Evolutionary conservation across 2,329 filamentous ascomycete species (phyloP), one percentile per base, ranked within the genome.

Genomic region (Verticillium isaacii): DNA sequence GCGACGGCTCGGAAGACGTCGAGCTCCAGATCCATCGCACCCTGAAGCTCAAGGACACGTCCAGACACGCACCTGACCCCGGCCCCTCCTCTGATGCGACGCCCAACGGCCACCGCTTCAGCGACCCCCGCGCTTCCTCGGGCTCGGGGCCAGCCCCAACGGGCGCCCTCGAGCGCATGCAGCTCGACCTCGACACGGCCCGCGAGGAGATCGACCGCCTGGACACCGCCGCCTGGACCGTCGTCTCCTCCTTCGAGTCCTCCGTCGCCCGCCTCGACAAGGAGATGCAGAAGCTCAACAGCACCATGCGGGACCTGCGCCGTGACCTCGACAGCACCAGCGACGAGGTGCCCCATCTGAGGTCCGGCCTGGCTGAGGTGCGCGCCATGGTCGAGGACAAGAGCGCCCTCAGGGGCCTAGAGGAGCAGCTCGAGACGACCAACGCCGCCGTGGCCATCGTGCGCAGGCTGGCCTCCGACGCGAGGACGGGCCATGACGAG

Each of bases 191-290:
- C 5, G 69, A 74, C 39, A 62, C 64, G 3, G 75, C 78, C 56
- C 66, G 69, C 41, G 70, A 71, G 45, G 69, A 75, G 19, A 75
- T 78, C 61, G 68, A 73, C 8, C 72, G 71, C 36, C 73, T 79
- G 54, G 74, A 76, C 60, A 72, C 65, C 29, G 71, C 74, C 7
- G 76, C 75, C 1, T 71, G 70, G 62, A 74, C 75, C 50, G 69
- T 77, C 52, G 70, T 76, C 14, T 71, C 75, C 8, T 70, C 72
- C 2, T 73, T 78, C 57, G 73, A 77, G 23, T 69, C 69, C 14
- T 68, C 71, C 29, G 68, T 78, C 11, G 61, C 66, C 19, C 72
- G 72, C 25, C 71, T 79, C 19, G 71, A 77, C 39, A 61, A 67
- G 23, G 72, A 77, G 39, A 66, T 76, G 60, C 65, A 69, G 39